phyloP scores from a whole-genome alignment of 768 basidiomycete species.

The Boletus coccyginus region DNA sequence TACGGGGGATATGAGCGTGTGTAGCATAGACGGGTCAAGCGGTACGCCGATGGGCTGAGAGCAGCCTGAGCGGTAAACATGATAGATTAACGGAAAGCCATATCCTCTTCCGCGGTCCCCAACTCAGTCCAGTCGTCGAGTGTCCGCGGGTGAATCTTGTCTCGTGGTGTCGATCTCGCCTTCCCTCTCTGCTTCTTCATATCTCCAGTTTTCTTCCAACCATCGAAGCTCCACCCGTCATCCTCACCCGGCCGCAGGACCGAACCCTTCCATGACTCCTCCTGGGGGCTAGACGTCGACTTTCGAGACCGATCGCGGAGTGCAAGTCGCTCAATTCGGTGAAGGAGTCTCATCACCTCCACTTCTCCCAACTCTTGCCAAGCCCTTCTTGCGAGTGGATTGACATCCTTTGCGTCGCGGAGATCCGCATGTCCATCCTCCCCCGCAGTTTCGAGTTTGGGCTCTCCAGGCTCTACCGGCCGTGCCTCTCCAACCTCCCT shows the following conservation, averaged over 20 bases:
- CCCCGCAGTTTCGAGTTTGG: conserved; percentile 21
- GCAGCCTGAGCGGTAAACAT: background rate
- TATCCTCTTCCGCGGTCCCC: background rate
- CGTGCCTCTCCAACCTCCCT: conserved; percentile 58
- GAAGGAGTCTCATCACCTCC: conserved; percentile 52
- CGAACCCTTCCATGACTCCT: conserved; percentile 44
- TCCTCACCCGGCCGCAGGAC: conserved; percentile 27
- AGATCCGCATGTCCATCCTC: background rate
- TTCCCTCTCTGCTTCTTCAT: background rate
- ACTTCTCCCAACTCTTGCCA: conserved; percentile 43
- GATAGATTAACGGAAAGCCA: conserved; percentile 7
- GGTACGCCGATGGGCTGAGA: no score
- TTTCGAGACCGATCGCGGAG: conserved; percentile 25
- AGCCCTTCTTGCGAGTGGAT: conserved; percentile 34
- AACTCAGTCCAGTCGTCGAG: background rate
- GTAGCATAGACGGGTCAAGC: no score
- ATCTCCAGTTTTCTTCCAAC: conserved; percentile 34
- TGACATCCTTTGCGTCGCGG: conserved; percentile 23
- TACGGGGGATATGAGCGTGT: no score
- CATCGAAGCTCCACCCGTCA: conserved; percentile 49
- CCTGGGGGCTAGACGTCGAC: conserved; percentile 9
- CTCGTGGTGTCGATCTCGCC: background rate
- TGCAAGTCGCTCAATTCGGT: conserved; percentile 47
- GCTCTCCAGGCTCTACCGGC: conserved; percentile 35
- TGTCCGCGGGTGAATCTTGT: background rate